Evolutionary conservation across 2,329 filamentous ascomycete genomes (phyloP).

Genomic region (Alternaria tenuissima): DNA sequence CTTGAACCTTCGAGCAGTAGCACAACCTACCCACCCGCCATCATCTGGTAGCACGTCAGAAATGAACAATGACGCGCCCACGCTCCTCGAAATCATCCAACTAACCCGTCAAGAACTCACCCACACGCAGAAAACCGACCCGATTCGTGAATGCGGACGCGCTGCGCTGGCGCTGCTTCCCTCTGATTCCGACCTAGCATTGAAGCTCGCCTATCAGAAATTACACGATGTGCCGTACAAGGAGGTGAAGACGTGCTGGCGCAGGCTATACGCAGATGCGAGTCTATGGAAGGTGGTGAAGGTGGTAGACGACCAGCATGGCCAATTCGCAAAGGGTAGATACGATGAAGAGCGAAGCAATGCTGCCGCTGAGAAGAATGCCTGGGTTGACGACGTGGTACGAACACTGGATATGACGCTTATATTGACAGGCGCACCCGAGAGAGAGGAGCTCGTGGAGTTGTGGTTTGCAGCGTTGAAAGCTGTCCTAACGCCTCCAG

Average conservation of each 20-base stretch:
- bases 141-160: conserved; percentile 53
- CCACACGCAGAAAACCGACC: conserved; percentile 27
- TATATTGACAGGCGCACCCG: conserved; percentile 68
- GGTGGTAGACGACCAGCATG: conserved; percentile 28
- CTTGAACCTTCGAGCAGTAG: not conserved
- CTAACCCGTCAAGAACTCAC: conserved; percentile 38
- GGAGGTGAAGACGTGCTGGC: conserved; percentile 73
- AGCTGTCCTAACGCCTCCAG: conserved; percentile 8
- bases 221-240: conserved; percentile 75
- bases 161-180: conserved; percentile 51
- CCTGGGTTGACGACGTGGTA: conserved; percentile 67
- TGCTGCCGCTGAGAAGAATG: conserved; percentile 30
- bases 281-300: conserved; percentile 68
- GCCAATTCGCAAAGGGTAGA: not conserved
- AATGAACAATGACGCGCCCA: conserved; percentile 27
- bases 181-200: conserved; percentile 59
- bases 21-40: not conserved
- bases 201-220: conserved; percentile 68
- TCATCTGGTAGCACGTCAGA: not conserved
- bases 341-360: conserved; percentile 13
- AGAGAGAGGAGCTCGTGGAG: conserved; percentile 47
- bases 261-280: conserved; percentile 74
- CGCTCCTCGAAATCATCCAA: conserved; percentile 33
- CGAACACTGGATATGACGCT: conserved; percentile 76
- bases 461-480: conserved; percentile 63